Conservation (phyloP, 2,329 filamentous ascomycete species). For the Didymella lethalis region DNA sequence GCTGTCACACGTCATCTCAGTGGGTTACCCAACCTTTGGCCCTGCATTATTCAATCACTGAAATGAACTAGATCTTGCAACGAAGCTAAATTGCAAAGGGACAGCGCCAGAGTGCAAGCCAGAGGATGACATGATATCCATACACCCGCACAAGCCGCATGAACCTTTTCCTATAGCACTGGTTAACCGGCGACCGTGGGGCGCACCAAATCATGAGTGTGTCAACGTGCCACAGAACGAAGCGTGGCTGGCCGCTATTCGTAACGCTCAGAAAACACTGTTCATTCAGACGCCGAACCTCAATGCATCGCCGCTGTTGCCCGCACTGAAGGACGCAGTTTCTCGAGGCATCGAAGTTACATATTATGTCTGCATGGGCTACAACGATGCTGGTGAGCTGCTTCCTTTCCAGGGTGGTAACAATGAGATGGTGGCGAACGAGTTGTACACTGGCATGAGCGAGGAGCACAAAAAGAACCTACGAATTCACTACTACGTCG, state of each 20-base stretch:
- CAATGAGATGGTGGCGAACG: slow-evolving; percentile 73
- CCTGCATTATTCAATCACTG: background rate
- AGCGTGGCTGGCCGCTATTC: slow-evolving; percentile 73
- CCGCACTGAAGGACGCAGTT: slow-evolving; percentile 70
- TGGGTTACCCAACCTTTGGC: slow-evolving; percentile 34
- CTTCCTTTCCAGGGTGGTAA: slow-evolving; percentile 78
- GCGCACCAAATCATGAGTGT: slow-evolving; percentile 67
- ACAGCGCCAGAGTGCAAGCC: slow-evolving; percentile 63
- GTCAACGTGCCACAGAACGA: slow-evolving; percentile 76
- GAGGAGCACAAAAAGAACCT: slow-evolving; percentile 59
- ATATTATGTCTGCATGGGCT: slow-evolving; percentile 78
- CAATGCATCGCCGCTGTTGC: slow-evolving; percentile 73
- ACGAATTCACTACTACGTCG: slow-evolving; percentile 74
- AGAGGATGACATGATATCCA: slow-evolving; percentile 70
- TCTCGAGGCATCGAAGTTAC: slow-evolving; percentile 72
- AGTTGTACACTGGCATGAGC: slow-evolving; percentile 65
- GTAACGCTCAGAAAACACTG: slow-evolving; percentile 68
- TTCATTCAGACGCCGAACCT: slow-evolving; percentile 82
- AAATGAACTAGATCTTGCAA: slow-evolving; percentile 38
- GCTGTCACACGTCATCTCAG: slow-evolving; percentile 71
- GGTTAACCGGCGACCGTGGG: slow-evolving; percentile 73
- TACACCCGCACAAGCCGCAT: slow-evolving; percentile 63
- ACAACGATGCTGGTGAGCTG: slow-evolving; percentile 80
- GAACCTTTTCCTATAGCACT: slow-evolving; percentile 73
- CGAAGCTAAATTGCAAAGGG: slow-evolving; percentile 59